A percentile compares a stretch with the other conserved stretches of the same genome.
Conservation (phyloP, 257 asterid species). For the Cynanchum wilfordii region DNA sequence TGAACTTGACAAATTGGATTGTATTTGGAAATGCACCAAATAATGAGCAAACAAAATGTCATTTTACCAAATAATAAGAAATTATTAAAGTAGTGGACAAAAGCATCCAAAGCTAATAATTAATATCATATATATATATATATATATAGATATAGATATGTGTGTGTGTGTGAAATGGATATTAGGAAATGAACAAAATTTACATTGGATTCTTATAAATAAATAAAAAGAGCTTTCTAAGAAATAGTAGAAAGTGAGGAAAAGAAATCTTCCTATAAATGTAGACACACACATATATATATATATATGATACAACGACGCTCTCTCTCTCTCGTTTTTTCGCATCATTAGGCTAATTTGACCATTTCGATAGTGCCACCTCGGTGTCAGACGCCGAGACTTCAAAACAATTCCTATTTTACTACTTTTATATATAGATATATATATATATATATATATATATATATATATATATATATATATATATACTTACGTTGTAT, state of each 20-base stretch:
- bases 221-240: neutral
- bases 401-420: no score
- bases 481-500: no score
- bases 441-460: no score
- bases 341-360: no score
- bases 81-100: neutral
- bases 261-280: conserved; percentile 1
- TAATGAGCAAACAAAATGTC: neutral
- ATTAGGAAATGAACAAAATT: neutral
- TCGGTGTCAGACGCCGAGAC: no score
- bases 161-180: neutral
- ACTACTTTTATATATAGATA: no score
- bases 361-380: no score
- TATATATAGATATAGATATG: no score
- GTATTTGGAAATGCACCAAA: neutral
- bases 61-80: neutral
- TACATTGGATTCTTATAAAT: conserved; percentile 17
- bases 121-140: no score
- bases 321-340: no score
- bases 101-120: neutral
- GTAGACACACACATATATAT: neutral
- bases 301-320: no score
- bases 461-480: no score
- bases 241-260: neutral
- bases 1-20: neutral